A percentile compares a stretch with the other conserved stretches of the same genome.
Evolutionary conservation across 129 eudicot species (phyloP).

Genomic region (Calendula officinalis): DNA sequence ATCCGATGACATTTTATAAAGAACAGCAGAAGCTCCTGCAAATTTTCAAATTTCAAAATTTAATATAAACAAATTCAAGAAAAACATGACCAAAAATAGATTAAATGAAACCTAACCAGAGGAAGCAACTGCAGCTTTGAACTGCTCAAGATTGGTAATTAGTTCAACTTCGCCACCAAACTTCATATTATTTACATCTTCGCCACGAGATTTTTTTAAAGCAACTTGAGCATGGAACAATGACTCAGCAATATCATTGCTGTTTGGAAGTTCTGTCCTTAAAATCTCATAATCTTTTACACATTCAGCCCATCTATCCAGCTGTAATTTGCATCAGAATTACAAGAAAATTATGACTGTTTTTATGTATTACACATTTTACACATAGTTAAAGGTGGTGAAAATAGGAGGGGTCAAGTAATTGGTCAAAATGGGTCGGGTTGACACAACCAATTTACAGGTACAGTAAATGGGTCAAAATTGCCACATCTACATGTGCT

Average conservation of each 20-base stretch:
- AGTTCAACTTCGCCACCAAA: conserved; percentile 87
- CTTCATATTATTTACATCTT: conserved; percentile 70
- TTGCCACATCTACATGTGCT: no score
- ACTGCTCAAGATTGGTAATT: conserved; percentile 26
- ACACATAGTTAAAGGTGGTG: no score
- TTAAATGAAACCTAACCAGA: conserved; percentile 33
- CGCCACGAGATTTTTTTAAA: conserved; percentile 73
- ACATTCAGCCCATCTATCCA: conserved; percentile 34
- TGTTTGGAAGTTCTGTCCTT: conserved; percentile 57
- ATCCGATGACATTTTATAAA: conserved; percentile 49
- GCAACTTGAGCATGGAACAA: conserved; percentile 83
- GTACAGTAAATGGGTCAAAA: no score
- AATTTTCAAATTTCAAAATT: conserved; percentile 4
- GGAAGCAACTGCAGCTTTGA: conserved; percentile 39
- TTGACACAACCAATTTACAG: no score
- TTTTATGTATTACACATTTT: not conserved
- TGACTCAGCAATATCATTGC: conserved; percentile 70
- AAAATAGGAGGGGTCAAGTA: no score
- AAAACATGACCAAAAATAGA: not conserved
- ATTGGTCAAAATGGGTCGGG: no score
- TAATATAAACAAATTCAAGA: not conserved
- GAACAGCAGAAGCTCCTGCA: conserved; percentile 79
- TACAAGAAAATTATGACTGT: not conserved
- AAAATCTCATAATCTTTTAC: conserved; percentile 43
- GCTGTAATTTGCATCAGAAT: conserved; percentile 17